Evolutionary conservation across 352 stramenopile genomes (phyloP), one percentile per base, ranked within the genome.

Genomic region (Albugo candida): DNA sequence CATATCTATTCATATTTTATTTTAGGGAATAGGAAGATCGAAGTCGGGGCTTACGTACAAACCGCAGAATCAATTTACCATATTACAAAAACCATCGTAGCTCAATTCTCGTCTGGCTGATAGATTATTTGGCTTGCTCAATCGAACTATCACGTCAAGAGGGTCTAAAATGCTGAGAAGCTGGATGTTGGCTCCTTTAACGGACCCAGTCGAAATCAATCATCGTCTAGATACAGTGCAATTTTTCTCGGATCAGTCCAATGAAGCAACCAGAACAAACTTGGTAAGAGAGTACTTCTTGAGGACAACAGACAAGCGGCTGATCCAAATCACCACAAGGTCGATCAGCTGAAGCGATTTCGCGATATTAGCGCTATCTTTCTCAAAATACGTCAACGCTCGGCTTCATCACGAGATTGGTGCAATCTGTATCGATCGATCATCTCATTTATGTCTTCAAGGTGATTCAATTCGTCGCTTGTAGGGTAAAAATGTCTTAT

Each of bases 121-220:
- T 41, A 92, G 78, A 52, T 44, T 92, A 1, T 83, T 79, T 51
- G 72, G 70, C 8, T 58, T 92, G 17, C 53, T 92, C n/a, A 83
- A 92, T 51, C 68, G 64, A 36, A 86, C 73, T 11, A 54, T 83
- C 21, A 92, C 78, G 5, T 81, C 76, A 51, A 70, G 67, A 13
- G 78, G 78, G 3, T 55, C 55, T 14, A 51, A 49, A 14, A 61
- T 83, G 47, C 59, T 92, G 13, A 71, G 72, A 0, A 64, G 66
- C 38, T 92, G 78, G 78, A 85, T 92, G 70, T 49, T 92, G 16
- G 60, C 66, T 35, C 78, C 78, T 27, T 63, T 92, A 13, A 65
- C 80, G 4, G 54, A 59, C n/a, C 43, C 48, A 17, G 19, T 37
- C 0, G 45, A 55, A 24, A 86, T 92, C 39, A 52, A 71, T 19